Evolutionary conservation across 1,284 basidiomycete species (phyloP).

Genomic region (Pyrrhoderma noxium): DNA sequence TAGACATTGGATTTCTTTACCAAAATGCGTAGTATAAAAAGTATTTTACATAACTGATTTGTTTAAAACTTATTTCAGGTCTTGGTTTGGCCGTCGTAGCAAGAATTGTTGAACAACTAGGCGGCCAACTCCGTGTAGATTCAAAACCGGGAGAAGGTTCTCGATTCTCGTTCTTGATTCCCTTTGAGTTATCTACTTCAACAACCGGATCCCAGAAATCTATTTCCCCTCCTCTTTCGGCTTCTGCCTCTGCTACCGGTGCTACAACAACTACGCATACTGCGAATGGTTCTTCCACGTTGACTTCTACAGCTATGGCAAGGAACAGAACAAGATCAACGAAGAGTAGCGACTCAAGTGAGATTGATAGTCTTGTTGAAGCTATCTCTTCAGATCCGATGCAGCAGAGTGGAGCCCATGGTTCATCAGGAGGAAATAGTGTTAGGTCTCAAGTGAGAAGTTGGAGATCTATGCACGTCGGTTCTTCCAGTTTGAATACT

Average conservation of each 20-base stretch:
- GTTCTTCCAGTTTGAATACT: too few relatives aligned
- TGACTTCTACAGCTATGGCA: too few relatives aligned
- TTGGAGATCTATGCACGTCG: too few relatives aligned
- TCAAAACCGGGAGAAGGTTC: constrained; percentile 67
- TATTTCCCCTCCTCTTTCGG: too few relatives aligned
- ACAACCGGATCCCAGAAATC: constrained; percentile 18
- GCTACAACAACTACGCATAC: too few relatives aligned
- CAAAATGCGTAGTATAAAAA: not conserved
- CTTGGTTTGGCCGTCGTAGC: constrained; percentile 78
- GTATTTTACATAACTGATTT: too few relatives aligned
- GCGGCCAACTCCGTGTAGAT: constrained; percentile 75
- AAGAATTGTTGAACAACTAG: constrained; percentile 75
- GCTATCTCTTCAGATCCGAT: constrained; percentile 45
- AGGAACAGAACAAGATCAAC: constrained; percentile 14
- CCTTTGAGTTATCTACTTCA: constrained; percentile 36
- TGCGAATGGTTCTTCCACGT: too few relatives aligned
- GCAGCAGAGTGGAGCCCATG: constrained; percentile 19
- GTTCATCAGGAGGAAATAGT: too few relatives aligned
- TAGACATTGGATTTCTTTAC: too few relatives aligned
- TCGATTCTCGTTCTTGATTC: constrained; percentile 66
- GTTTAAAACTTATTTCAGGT: too few relatives aligned
- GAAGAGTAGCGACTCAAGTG: constrained; percentile 25
- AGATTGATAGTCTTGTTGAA: constrained; percentile 64
- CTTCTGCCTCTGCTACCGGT: too few relatives aligned
- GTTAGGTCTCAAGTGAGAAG: too few relatives aligned